Evolutionary conservation across 2,329 filamentous ascomycete genomes (phyloP).

Genomic region (Westerdykella ornata): DNA sequence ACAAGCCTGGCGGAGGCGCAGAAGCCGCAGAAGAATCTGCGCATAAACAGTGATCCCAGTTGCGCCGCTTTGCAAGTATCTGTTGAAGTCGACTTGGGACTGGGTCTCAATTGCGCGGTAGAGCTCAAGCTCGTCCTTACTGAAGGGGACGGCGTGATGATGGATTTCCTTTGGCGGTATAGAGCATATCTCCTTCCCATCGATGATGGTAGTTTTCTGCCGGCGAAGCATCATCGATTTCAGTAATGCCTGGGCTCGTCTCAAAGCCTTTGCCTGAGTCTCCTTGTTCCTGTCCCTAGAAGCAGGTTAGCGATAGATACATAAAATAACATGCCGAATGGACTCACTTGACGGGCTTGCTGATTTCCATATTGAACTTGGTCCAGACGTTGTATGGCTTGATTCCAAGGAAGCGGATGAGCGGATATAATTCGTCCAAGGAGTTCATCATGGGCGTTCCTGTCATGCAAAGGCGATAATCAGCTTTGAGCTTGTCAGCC

Average conservation of each 20-base stretch:
- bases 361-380: constrained; percentile 56
- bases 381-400: constrained; percentile 62
- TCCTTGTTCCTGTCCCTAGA: constrained; percentile 38
- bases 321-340: not conserved
- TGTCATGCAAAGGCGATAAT: constrained; percentile 66
- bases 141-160: constrained; percentile 58
- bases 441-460: constrained; percentile 88
- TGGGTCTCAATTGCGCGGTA: constrained; percentile 62
- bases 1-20: constrained; percentile 73
- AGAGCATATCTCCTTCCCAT: constrained; percentile 68
- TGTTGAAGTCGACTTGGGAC: constrained; percentile 67
- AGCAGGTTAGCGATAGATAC: not conserved
- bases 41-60: constrained; percentile 69
- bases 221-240: constrained; percentile 77
- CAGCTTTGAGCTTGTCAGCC: constrained; percentile 52
- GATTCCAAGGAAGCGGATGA: constrained; percentile 71
- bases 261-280: constrained; percentile 51
- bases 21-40: constrained; percentile 69
- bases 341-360: constrained; percentile 22
- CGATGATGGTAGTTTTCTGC: constrained; percentile 70
- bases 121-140: constrained; percentile 56
- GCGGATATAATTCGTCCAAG: constrained; percentile 67
- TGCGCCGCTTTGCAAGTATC: constrained; percentile 58
- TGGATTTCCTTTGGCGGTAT: constrained; percentile 61
- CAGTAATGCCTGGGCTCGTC: constrained; percentile 64